These are phyloP conservation scores for Sherardia arvensis DNA, from an alignment of 257 asterid species.

Conservation along the genomic window DNA sequence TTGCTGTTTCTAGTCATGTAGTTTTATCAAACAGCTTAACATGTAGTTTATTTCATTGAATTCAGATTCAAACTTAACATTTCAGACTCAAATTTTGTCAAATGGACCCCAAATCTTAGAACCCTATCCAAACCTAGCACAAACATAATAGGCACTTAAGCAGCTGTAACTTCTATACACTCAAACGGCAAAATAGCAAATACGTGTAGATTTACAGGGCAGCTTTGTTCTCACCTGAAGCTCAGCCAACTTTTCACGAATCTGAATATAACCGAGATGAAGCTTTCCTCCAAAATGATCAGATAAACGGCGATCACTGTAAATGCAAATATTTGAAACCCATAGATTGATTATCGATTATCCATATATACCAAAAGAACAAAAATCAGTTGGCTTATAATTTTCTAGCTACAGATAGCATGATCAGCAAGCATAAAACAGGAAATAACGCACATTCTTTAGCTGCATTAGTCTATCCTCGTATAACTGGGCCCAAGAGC, in stretches of 20 bases:
- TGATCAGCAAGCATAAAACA: slow-evolving; percentile 54
- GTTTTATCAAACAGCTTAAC: too few relatives aligned
- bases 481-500: slow-evolving; percentile 99
- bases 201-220: slow-evolving; percentile 3
- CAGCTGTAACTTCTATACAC: neutral
- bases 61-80: too few relatives aligned
- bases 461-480: slow-evolving; percentile 96
- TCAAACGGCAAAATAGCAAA: slow-evolving; percentile 4
- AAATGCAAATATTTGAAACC: slow-evolving; percentile 7
- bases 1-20: too few relatives aligned
- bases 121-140: neutral
- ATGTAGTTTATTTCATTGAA: too few relatives aligned
- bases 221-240: slow-evolving; percentile 56
- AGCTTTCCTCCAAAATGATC: slow-evolving; percentile 99
- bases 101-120: too few relatives aligned
- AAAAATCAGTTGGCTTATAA: slow-evolving; percentile 14
- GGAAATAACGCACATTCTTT: slow-evolving; percentile 96
- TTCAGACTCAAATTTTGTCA: too few relatives aligned
- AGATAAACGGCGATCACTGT: slow-evolving; percentile 99
- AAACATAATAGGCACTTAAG: neutral
- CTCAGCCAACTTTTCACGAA: slow-evolving; percentile 92
- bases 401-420: slow-evolving; percentile 45
- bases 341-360: neutral
- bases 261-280: slow-evolving; percentile 92
- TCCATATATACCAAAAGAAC: slow-evolving; percentile 1